phyloP scores from a whole-genome alignment of 352 stramenopile species.

The Lagenidium giganteum region DNA sequence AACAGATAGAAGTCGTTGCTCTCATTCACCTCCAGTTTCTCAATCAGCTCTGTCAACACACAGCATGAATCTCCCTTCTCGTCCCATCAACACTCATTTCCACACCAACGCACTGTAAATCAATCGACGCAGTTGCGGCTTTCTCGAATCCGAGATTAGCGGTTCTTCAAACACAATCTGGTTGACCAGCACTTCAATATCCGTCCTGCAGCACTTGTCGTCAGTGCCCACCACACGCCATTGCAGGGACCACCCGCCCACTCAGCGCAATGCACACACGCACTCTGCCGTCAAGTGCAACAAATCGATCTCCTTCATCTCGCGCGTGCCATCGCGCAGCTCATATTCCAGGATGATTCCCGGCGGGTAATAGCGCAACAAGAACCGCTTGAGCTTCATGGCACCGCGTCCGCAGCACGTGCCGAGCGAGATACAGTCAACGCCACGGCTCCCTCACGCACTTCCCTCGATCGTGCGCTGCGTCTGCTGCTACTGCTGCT shows the following conservation, averaged over 20 bases:
- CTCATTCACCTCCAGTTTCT: constrained; percentile 93
- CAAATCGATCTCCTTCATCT: constrained; percentile 95
- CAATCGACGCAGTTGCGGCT: constrained; percentile 90
- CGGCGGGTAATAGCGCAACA: constrained; percentile 94
- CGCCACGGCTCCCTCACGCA: neutral
- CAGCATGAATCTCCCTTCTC: neutral
- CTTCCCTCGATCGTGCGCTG: neutral
- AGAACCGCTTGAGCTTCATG: constrained; percentile 96
- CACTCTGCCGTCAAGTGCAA: constrained; percentile 91
- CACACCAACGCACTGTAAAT: constrained; percentile 79
- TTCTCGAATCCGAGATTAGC: constrained; percentile 89
- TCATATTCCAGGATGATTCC: constrained; percentile 97
- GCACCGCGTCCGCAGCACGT: neutral
- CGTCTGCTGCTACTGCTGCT: neutral
- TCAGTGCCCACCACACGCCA: neutral
- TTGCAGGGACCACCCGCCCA: neutral
- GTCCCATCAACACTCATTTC: neutral
- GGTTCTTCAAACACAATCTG: constrained; percentile 95
- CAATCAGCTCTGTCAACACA: constrained; percentile 81
- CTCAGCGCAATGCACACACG: constrained; percentile 3
- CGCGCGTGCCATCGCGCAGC: constrained; percentile 86
- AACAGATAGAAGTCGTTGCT: constrained; percentile 96
- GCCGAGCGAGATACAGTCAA: neutral
- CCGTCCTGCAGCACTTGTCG: constrained; percentile 36
- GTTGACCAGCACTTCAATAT: constrained; percentile 94